These are phyloP conservation scores for Epichloe aotearoae DNA, from an alignment of 2,329 filamentous ascomycete genomes.

Conservation along the genomic window DNA sequence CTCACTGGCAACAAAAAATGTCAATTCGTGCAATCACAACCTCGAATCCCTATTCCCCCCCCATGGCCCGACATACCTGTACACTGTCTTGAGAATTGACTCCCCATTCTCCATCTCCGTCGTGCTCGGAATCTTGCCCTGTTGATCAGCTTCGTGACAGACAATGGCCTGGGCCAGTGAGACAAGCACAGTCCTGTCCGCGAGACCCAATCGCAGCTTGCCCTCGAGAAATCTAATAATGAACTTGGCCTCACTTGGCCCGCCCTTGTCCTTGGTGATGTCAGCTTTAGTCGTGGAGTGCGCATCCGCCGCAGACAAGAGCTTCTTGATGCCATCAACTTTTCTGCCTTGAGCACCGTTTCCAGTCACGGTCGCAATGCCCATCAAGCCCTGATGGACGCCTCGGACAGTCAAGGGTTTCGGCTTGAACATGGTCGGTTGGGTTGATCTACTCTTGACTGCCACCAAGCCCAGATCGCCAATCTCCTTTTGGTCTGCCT, in stretches of 20 bases:
- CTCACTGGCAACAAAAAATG: constrained; percentile 38
- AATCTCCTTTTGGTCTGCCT: constrained; percentile 90
- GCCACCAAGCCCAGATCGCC: constrained; percentile 90
- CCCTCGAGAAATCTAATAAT: constrained; percentile 88
- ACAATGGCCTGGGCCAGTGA: constrained; percentile 82
- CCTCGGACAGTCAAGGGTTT: constrained; percentile 77
- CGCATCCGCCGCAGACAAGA: constrained; percentile 81
- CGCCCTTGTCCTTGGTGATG: constrained; percentile 84
- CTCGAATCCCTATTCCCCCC: not conserved
- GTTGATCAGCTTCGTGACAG: constrained; percentile 62
- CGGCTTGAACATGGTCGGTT: constrained; percentile 97
- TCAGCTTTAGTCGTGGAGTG: constrained; percentile 65
- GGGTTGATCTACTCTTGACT: constrained; percentile 87
- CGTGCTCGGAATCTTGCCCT: constrained; percentile 57
- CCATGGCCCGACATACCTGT: constrained; percentile 44
- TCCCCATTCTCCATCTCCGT: constrained; percentile 74
- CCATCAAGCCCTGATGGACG: constrained; percentile 78
- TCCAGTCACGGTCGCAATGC: constrained; percentile 75
- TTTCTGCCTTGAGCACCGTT: constrained; percentile 83
- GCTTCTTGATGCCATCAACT: constrained; percentile 88
- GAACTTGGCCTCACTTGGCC: constrained; percentile 88
- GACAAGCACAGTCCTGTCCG: constrained; percentile 83
- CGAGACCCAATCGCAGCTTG: constrained; percentile 80
- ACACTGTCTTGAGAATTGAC: constrained; percentile 75
- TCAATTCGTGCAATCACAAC: not conserved